Conservation (phyloP, 2,329 filamentous ascomycete genomes). For the Colletotrichum lindemuthianum region DNA sequence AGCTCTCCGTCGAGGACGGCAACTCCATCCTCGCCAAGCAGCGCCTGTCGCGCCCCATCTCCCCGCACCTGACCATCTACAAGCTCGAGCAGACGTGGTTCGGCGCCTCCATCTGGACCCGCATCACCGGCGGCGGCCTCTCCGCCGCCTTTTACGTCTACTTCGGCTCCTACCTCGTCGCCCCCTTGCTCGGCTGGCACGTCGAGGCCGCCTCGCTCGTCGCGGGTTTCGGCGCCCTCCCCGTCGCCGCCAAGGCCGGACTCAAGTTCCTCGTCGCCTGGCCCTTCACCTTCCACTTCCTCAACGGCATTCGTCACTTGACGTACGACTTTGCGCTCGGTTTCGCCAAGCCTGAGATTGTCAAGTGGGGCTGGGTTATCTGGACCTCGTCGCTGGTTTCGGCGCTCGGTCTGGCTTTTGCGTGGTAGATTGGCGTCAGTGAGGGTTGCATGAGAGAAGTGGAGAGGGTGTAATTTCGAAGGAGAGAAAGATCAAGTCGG, state of each 20-base stretch:
- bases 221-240: constrained; percentile 67
- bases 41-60: constrained; percentile 82
- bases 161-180: constrained; percentile 81
- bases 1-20: constrained; percentile 63
- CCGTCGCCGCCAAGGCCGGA: constrained; percentile 67
- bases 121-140: constrained; percentile 81
- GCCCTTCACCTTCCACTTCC: constrained; percentile 67
- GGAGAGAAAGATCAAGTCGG: constrained; percentile 6
- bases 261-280: constrained; percentile 66
- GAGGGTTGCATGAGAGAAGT: neutral
- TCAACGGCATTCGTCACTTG: constrained; percentile 67
- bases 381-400: constrained; percentile 57
- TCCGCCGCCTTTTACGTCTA: constrained; percentile 83
- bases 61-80: constrained; percentile 90
- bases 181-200: constrained; percentile 76
- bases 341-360: constrained; percentile 59
- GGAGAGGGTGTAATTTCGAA: neutral
- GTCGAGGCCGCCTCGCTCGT: constrained; percentile 69
- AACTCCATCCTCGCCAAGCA: constrained; percentile 79
- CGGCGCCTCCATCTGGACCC: constrained; percentile 76
- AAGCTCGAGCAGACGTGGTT: constrained; percentile 87
- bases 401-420: constrained; percentile 58
- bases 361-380: constrained; percentile 57
- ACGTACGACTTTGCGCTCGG: constrained; percentile 62
- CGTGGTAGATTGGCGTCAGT: constrained; percentile 49